Evolutionary conservation across 164 flowering plant species (phyloP).

Genomic region (Magnolia changhungtana): DNA sequence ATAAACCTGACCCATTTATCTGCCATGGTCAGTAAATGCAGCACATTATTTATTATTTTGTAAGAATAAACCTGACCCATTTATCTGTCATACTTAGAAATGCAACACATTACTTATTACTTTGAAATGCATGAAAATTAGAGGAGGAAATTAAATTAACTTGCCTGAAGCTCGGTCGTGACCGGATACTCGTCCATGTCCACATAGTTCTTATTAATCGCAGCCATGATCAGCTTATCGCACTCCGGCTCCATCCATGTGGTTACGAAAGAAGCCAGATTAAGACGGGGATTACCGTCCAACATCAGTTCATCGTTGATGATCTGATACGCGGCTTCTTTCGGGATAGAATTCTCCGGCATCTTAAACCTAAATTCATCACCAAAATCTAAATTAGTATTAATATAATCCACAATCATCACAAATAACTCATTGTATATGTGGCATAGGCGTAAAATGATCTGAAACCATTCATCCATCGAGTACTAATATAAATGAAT

Average conservation of each 20-base stretch:
- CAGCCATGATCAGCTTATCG: constrained; percentile 33
- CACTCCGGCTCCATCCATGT: constrained; percentile 48
- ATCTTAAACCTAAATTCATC: constrained; percentile 38
- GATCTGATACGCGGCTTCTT: constrained; percentile 62
- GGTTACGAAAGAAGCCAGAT: constrained; percentile 53
- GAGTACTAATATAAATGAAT: not conserved
- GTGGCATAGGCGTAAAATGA: not conserved
- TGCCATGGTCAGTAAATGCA: no score
- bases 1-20: no score
- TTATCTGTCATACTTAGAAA: no score
- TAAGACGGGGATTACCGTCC: constrained; percentile 58
- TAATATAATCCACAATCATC: not conserved
- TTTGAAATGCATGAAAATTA: no score
- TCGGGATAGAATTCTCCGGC: constrained; percentile 64
- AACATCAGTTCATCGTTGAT: constrained; percentile 60
- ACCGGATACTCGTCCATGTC: constrained; percentile 44
- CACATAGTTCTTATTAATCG: constrained; percentile 38
- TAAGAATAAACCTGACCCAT: no score
- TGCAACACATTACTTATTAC: no score
- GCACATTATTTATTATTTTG: no score
- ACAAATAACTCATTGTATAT: not conserved
- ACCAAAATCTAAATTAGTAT: not conserved
- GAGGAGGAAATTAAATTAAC: no score
- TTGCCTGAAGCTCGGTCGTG: constrained; percentile 48
- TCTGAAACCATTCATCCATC: not conserved